Evolutionary conservation across 2,329 filamentous ascomycete species (phyloP).

Genomic region (Colletotrichum simmondsii): DNA sequence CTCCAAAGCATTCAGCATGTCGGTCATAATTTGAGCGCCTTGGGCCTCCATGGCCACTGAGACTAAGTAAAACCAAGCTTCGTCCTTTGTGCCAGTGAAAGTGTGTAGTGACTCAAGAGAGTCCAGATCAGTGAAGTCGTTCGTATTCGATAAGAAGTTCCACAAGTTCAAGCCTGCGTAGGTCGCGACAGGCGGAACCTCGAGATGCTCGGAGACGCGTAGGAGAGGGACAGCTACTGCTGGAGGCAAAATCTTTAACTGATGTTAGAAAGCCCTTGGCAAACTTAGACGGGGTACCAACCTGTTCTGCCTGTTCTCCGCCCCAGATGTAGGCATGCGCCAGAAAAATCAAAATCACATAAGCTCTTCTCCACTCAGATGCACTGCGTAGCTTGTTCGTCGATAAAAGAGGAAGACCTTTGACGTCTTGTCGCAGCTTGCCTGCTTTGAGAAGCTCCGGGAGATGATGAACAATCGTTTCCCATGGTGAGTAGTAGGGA

Average conservation of each 20-base stretch:
- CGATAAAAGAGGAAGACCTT: conserved; percentile 75
- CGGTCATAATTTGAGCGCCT: conserved; percentile 78
- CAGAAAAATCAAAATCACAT: conserved; percentile 81
- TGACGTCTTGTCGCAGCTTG: conserved; percentile 71
- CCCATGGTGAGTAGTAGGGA: conserved; percentile 84
- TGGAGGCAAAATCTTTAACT: conserved; percentile 71
- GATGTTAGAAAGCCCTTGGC: conserved; percentile 24
- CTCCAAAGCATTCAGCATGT: conserved; percentile 81
- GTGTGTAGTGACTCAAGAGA: conserved; percentile 80
- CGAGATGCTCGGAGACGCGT: conserved; percentile 75
- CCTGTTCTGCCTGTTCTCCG: conserved; percentile 78
- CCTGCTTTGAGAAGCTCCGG: conserved; percentile 73
- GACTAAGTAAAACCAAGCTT: conserved; percentile 94
- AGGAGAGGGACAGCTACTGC: conserved; percentile 83
- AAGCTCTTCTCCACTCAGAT: conserved; percentile 84
- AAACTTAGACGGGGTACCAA: conserved; percentile 46
- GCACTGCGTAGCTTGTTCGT: conserved; percentile 71
- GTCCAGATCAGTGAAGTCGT: conserved; percentile 72
- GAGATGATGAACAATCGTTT: conserved; percentile 74
- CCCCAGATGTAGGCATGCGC: conserved; percentile 93
- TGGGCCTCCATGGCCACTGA: conserved; percentile 91
- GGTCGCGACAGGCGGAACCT: conserved; percentile 88
- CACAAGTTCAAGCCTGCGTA: conserved; percentile 89
- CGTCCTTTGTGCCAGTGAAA: conserved; percentile 88
- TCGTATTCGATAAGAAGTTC: conserved; percentile 77